phyloP scores from a whole-genome alignment of 2,329 filamentous ascomycete species.

The Aspergillus versicolor region DNA sequence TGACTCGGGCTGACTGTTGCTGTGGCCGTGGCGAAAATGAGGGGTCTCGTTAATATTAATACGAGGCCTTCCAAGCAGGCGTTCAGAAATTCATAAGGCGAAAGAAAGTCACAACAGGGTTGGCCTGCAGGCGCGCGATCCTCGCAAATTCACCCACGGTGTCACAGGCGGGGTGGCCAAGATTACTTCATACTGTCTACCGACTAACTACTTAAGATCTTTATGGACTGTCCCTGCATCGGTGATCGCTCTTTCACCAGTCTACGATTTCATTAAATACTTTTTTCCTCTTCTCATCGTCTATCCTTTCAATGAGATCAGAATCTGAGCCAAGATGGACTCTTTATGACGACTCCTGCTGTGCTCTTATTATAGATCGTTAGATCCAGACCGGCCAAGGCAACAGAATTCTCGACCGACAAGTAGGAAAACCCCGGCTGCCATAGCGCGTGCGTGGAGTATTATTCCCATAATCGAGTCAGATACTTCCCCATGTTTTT shows the following conservation, averaged over 20 bases:
- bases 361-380: slow-evolving; percentile 6
- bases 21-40: slow-evolving; percentile 5
- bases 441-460: background rate
- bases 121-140: background rate
- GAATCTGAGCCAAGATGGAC: background rate
- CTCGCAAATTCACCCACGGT: background rate
- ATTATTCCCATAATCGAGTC: background rate
- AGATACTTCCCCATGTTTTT: background rate
- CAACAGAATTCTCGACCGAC: slow-evolving; percentile 9
- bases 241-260: too few relatives aligned
- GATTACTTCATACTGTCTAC: background rate
- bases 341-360: slow-evolving; percentile 4
- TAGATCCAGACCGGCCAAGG: slow-evolving; percentile 8
- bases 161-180: background rate
- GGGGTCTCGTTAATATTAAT: background rate
- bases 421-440: background rate
- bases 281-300: background rate
- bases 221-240: too few relatives aligned
- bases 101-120: background rate
- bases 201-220: too few relatives aligned
- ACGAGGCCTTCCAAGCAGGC: background rate
- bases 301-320: background rate
- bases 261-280: background rate
- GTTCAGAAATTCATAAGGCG: background rate
- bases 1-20: background rate